phyloP scores from a whole-genome alignment of 331 rosid genomes.

The Malus hybrid region DNA sequence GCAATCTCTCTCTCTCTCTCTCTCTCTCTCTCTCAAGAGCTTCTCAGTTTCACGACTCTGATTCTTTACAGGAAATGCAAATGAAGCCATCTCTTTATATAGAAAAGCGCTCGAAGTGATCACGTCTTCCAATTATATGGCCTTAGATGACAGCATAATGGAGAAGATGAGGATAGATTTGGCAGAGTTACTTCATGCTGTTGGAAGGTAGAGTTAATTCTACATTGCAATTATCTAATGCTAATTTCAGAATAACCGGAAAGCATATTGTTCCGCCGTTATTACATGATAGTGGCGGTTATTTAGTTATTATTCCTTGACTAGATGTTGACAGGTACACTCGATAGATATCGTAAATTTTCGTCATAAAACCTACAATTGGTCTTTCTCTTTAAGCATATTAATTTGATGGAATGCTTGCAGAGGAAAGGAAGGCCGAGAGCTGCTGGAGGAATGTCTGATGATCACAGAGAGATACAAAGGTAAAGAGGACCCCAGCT shows the following conservation, averaged over 20 bases:
- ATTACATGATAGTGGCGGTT: not conserved
- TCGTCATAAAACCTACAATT: not conserved
- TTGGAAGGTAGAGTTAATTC: constrained; percentile 56
- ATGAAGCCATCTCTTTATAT: constrained; percentile 68
- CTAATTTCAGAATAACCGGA: no score
- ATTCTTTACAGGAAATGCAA: constrained; percentile 51
- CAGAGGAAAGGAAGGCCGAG: constrained; percentile 90
- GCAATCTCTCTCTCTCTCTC: constrained; percentile 9
- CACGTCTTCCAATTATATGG: constrained; percentile 60
- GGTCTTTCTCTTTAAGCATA: not conserved
- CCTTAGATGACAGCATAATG: constrained; percentile 54
- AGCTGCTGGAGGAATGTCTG: constrained; percentile 68
- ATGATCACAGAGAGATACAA: constrained; percentile 52
- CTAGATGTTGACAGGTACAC: not conserved
- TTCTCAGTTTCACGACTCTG: not conserved
- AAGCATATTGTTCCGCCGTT: no score
- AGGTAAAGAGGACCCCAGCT: constrained; percentile 72
- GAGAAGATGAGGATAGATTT: constrained; percentile 85
- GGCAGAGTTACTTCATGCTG: constrained; percentile 74
- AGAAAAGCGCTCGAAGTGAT: constrained; percentile 59
- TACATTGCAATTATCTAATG: not conserved
- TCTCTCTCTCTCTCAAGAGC: not conserved
- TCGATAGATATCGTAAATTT: not conserved
- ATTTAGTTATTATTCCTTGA: not conserved
- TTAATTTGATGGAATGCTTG: constrained; percentile 1